phyloP scores from a whole-genome alignment of 2,329 filamentous ascomycete species.

The Claviceps sp. region DNA sequence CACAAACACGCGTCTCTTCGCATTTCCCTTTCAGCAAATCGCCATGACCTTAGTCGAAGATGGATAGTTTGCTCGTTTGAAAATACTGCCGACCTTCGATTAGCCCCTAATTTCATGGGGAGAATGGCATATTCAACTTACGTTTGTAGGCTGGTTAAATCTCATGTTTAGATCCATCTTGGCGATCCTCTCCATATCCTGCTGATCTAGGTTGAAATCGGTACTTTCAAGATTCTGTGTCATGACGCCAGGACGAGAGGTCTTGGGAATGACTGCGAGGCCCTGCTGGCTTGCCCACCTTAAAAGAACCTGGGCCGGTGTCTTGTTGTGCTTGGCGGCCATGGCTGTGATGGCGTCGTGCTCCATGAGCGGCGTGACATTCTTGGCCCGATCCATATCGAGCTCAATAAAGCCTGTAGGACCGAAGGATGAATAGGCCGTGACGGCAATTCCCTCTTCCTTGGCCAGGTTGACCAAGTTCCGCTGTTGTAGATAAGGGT shows the following conservation, averaged over 20 bases:
- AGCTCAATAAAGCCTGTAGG: conserved; percentile 69
- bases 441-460: conserved; percentile 58
- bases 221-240: conserved; percentile 54
- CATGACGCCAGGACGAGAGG: conserved; percentile 38
- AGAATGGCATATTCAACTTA: conserved; percentile 25
- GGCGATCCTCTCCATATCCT: conserved; percentile 55
- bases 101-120: background rate
- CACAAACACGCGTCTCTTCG: background rate
- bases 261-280: conserved; percentile 74
- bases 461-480: conserved; percentile 57
- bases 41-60: background rate
- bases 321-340: conserved; percentile 44
- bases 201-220: conserved; percentile 50
- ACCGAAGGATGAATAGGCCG: conserved; percentile 76
- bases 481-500: conserved; percentile 72
- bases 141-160: conserved; percentile 65
- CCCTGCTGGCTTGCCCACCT: conserved; percentile 78
- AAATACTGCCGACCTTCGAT: conserved; percentile 2
- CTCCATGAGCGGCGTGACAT: conserved; percentile 59
- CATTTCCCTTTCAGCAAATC: background rate
- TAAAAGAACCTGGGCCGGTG: conserved; percentile 50
- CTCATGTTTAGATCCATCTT: conserved; percentile 51
- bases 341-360: conserved; percentile 50
- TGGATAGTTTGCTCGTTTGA: conserved; percentile 2
- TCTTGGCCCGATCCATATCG: conserved; percentile 42